These are phyloP conservation scores for Annulohypoxylon maeteangense DNA, from an alignment of 495 filamentous ascomycete species.

Conservation along the genomic window DNA sequence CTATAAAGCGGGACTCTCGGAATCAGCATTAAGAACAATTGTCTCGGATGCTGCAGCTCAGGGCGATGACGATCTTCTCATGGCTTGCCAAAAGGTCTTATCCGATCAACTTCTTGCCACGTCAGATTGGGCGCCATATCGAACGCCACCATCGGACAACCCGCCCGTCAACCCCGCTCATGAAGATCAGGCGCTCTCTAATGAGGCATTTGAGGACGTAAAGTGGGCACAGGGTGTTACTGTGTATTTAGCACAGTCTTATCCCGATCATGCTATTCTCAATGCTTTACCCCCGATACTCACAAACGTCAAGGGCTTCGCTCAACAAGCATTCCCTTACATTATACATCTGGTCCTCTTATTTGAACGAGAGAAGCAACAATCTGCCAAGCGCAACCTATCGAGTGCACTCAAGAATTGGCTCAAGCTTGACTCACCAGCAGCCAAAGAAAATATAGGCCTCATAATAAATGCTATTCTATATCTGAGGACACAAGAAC, in stretches of 20 bases:
- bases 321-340: conserved; percentile 77
- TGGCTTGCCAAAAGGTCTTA: conserved; percentile 59
- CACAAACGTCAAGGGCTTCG: conserved; percentile 69
- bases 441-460: conserved; percentile 59
- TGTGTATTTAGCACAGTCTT: conserved; percentile 68
- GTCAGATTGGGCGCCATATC: conserved; percentile 62
- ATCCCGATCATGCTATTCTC: conserved; percentile 71
- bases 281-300: conserved; percentile 72
- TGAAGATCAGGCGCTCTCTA: conserved; percentile 47
- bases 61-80: conserved; percentile 55
- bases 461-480: conserved; percentile 82
- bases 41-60: conserved; percentile 64
- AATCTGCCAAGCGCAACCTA: conserved; percentile 57
- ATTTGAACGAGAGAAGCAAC: conserved; percentile 60
- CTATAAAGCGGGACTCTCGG: conserved; percentile 75
- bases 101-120: conserved; percentile 54
- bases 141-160: conserved; percentile 58
- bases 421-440: conserved; percentile 56
- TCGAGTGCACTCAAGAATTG: conserved; percentile 62
- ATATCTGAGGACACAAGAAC: conserved; percentile 86
- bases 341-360: conserved; percentile 81
- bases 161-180: conserved; percentile 28
- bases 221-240: conserved; percentile 74
- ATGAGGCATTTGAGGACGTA: conserved; percentile 48
- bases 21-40: conserved; percentile 78